Evolutionary conservation across 163 green algal species (phyloP).

Genomic region (Coccomyxa subellipsoidea): DNA sequence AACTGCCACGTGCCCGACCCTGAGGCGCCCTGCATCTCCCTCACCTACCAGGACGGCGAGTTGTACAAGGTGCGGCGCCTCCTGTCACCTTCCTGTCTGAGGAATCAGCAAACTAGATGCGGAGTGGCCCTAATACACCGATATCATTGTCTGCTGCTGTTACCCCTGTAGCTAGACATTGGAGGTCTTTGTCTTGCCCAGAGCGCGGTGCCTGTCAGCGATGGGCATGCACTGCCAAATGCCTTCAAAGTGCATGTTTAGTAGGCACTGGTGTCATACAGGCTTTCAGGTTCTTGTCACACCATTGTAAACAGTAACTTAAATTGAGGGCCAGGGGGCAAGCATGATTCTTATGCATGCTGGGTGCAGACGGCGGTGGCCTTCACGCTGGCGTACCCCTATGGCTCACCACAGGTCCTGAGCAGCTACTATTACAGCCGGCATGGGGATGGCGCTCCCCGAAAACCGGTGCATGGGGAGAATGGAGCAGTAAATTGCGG

Average conservation of each 20-base stretch:
- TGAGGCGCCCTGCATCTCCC: neutral
- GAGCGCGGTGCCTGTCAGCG: neutral
- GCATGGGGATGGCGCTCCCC: neutral
- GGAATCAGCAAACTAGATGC: too few relatives aligned
- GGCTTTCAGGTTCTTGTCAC: too few relatives aligned
- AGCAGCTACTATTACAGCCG: neutral
- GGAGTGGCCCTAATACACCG: too few relatives aligned
- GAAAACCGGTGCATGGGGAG: neutral
- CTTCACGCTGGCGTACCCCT: neutral
- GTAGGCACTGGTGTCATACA: too few relatives aligned
- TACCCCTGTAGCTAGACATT: too few relatives aligned
- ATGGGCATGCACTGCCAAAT: neutral
- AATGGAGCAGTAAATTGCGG: neutral
- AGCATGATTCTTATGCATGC: neutral
- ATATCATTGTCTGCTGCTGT: too few relatives aligned
- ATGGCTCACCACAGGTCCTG: constrained; percentile 4
- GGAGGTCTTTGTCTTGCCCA: too few relatives aligned
- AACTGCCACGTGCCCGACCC: constrained; percentile 1
- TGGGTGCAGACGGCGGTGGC: neutral
- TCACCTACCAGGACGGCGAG: neutral
- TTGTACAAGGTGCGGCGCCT: neutral
- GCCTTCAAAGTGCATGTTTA: too few relatives aligned
- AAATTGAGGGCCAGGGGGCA: neutral
- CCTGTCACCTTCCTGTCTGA: too few relatives aligned
- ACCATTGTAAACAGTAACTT: neutral